Evolutionary conservation across 441 rosid species (phyloP).

Genomic region (Manihot esculenta): DNA sequence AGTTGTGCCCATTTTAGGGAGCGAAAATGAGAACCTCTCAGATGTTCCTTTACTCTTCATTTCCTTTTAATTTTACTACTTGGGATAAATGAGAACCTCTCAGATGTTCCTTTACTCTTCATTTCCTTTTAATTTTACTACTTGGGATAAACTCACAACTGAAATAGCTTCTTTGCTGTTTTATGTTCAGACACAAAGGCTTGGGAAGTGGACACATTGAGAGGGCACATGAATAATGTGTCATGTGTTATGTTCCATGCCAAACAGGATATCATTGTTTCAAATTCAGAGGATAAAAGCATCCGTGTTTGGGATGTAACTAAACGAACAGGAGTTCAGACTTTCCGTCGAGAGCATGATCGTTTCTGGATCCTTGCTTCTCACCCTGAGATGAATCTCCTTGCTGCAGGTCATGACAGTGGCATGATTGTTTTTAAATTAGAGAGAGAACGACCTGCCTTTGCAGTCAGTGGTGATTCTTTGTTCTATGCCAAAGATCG

Average conservation of each 20-base stretch:
- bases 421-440: constrained; percentile 94
- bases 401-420: constrained; percentile 94
- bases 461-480: constrained; percentile 72
- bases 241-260: constrained; percentile 90
- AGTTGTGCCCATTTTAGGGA: neutral
- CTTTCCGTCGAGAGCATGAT: constrained; percentile 85
- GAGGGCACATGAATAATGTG: constrained; percentile 88
- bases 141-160: constrained; percentile 7
- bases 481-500: constrained; percentile 75
- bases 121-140: neutral
- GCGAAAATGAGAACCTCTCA: neutral
- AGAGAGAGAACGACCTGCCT: constrained; percentile 91
- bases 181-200: constrained; percentile 74
- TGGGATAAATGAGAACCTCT: neutral
- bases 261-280: constrained; percentile 84
- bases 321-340: constrained; percentile 77
- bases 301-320: constrained; percentile 94
- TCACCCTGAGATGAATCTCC: constrained; percentile 84
- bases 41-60: neutral
- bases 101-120: neutral
- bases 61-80: neutral
- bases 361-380: constrained; percentile 85
- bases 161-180: constrained; percentile 3
- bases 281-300: constrained; percentile 87
- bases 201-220: constrained; percentile 90